Evolutionary conservation across 176 grass and related monocot species (phyloP).

Genomic region (Zoysia pacifica): DNA sequence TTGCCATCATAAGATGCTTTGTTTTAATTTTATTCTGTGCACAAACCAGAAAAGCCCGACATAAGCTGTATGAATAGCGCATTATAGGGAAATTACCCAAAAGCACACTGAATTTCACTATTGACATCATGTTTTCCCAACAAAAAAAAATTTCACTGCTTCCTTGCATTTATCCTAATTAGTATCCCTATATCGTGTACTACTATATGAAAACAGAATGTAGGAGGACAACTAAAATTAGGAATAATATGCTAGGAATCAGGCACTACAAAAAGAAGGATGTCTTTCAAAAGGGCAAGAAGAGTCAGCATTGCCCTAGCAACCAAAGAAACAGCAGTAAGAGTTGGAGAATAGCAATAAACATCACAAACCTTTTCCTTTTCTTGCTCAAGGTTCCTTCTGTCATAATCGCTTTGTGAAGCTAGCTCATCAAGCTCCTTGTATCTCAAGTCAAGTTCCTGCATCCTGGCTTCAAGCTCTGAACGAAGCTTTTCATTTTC

Average conservation of each 20-base stretch:
- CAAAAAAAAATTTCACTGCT: not conserved
- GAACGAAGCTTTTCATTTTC: slow-evolving; percentile 59
- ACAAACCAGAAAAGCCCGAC: slow-evolving; percentile 7
- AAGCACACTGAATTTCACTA: not conserved
- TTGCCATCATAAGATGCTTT: slow-evolving; percentile 60
- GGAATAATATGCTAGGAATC: not conserved
- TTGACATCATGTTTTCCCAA: not conserved
- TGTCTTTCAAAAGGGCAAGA: not conserved
- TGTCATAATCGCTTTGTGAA: slow-evolving; percentile 60
- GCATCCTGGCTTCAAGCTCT: slow-evolving; percentile 38
- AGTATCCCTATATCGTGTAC: not conserved
- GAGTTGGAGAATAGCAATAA: slow-evolving; percentile 17
- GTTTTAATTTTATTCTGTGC: slow-evolving; percentile 57
- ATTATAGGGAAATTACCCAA: slow-evolving; percentile 9
- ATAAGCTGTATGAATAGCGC: slow-evolving; percentile 13
- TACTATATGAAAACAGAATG: slow-evolving; percentile 16
- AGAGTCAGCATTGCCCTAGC: not conserved
- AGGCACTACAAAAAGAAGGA: not conserved
- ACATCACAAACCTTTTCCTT: slow-evolving; percentile 51
- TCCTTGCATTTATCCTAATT: slow-evolving; percentile 9
- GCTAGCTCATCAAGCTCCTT: slow-evolving; percentile 47
- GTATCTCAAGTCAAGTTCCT: slow-evolving; percentile 24
- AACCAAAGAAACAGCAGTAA: not conserved
- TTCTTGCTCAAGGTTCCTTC: slow-evolving; percentile 61
- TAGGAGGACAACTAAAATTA: slow-evolving; percentile 2